Conservation (phyloP, 805 yeast species). For the Zygotorulaspora chibaensis region DNA sequence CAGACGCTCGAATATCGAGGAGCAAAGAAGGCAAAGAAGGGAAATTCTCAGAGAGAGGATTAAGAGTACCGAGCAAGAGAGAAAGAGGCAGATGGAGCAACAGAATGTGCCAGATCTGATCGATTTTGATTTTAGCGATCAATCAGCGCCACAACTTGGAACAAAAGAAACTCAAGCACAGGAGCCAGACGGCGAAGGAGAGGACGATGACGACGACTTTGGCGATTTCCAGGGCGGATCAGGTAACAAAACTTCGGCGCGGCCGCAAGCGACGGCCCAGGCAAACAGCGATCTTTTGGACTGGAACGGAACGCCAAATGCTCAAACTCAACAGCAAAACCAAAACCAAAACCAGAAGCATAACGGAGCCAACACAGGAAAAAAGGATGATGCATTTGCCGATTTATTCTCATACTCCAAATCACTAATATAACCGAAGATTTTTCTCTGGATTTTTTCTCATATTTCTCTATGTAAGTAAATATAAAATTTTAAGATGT, state of each 20-base stretch:
- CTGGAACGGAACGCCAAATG: constrained; percentile 12
- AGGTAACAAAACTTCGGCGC: constrained; percentile 3
- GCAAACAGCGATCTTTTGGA: constrained; percentile 17
- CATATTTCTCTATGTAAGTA: neutral
- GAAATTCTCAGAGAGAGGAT: constrained; percentile 36
- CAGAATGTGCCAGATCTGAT: constrained; percentile 30
- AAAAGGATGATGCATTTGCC: constrained; percentile 29
- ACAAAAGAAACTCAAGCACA: neutral
- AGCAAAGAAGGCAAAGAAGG: constrained; percentile 37
- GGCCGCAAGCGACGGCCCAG: constrained; percentile 2
- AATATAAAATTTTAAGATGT: neutral
- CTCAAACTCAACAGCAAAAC: constrained; percentile 10
- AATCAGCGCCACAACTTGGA: neutral
- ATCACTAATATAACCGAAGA: constrained; percentile 23
- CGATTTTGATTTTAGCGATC: constrained; percentile 24
- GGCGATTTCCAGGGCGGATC: constrained; percentile 37
- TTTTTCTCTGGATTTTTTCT: neutral
- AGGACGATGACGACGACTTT: constrained; percentile 34
- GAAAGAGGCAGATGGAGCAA: constrained; percentile 24
- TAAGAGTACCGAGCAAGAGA: constrained; percentile 31
- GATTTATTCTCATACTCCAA: constrained; percentile 32
- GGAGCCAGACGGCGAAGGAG: constrained; percentile 5
- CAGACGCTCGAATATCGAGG: constrained; percentile 29
- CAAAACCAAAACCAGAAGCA: constrained; percentile 13
- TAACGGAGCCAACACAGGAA: constrained; percentile 6